Conservation (phyloP, 108 stramenopile genomes). For the Ochromonas danica region DNA sequence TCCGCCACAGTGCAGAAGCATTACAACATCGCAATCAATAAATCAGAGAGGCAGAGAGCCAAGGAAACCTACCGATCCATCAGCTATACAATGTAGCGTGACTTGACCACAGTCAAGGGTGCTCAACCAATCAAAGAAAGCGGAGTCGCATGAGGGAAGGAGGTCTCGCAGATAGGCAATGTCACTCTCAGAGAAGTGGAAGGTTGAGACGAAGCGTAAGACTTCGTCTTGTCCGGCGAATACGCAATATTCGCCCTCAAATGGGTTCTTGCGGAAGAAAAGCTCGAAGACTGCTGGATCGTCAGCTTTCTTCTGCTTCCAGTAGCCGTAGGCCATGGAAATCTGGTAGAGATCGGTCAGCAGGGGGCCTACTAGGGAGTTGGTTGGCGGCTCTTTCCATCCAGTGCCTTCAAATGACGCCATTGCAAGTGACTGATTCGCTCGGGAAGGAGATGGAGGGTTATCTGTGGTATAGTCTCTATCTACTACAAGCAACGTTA, state of each 20-base stretch:
- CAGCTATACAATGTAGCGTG: constrained; percentile 68
- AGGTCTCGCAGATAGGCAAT: constrained; percentile 72
- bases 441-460: no score
- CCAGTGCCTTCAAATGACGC: no score
- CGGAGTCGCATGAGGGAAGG: constrained; percentile 65
- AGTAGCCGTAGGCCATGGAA: constrained; percentile 96
- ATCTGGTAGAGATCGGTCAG: constrained; percentile 98
- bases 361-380: constrained; percentile 76
- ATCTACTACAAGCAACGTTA: no score
- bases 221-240: constrained; percentile 90
- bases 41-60: neutral
- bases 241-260: constrained; percentile 82
- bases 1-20: constrained; percentile 46
- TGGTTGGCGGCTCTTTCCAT: constrained; percentile 53
- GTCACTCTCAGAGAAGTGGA: constrained; percentile 70
- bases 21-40: constrained; percentile 8
- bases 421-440: no score
- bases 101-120: constrained; percentile 70
- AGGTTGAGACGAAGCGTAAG: constrained; percentile 54
- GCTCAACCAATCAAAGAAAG: constrained; percentile 76
- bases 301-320: constrained; percentile 76
- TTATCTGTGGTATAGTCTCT: no score
- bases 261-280: constrained; percentile 97
- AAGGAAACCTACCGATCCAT: constrained; percentile 71
- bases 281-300: constrained; percentile 79